Evolutionary conservation across 768 basidiomycete species (phyloP).

Genomic region (Hortiboletus campestris): DNA sequence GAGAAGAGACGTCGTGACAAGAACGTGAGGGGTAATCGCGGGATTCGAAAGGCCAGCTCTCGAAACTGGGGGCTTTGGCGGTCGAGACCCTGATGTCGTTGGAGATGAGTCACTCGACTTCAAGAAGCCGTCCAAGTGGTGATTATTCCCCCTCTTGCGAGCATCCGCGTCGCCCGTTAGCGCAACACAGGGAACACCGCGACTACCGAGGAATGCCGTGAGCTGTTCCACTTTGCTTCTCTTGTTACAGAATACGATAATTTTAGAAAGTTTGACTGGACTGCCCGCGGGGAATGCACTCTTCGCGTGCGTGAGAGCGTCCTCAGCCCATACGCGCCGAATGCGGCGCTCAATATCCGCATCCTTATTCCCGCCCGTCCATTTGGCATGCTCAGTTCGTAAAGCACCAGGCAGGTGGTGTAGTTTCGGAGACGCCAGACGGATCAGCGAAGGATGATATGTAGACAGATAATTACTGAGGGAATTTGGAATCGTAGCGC

Average conservation of each 20-base stretch:
- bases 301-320: conserved; percentile 39
- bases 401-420: conserved; percentile 75
- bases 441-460: conserved; percentile 60
- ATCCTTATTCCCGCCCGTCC: conserved; percentile 78
- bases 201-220: conserved; percentile 53
- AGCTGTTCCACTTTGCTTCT: conserved; percentile 64
- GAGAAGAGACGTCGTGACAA: conserved; percentile 88
- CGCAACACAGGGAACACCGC: conserved; percentile 60
- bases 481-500: conserved; percentile 83
- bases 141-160: conserved; percentile 67
- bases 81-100: neutral
- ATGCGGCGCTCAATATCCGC: conserved; percentile 78
- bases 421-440: conserved; percentile 77
- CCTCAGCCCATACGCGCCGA: conserved; percentile 71
- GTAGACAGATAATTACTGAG: conserved; percentile 62
- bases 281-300: conserved; percentile 16
- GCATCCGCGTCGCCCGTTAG: conserved; percentile 62
- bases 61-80: conserved; percentile 1
- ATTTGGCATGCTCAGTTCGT: conserved; percentile 67
- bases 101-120: conserved; percentile 19
- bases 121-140: conserved; percentile 76
- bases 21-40: conserved; percentile 53
- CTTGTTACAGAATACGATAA: conserved; percentile 85
- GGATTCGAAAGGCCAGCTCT: conserved; percentile 20
- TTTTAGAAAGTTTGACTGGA: conserved; percentile 50